Conservation (phyloP, 192 early-diverging fungal species). For the Lobosporangium transversale region DNA sequence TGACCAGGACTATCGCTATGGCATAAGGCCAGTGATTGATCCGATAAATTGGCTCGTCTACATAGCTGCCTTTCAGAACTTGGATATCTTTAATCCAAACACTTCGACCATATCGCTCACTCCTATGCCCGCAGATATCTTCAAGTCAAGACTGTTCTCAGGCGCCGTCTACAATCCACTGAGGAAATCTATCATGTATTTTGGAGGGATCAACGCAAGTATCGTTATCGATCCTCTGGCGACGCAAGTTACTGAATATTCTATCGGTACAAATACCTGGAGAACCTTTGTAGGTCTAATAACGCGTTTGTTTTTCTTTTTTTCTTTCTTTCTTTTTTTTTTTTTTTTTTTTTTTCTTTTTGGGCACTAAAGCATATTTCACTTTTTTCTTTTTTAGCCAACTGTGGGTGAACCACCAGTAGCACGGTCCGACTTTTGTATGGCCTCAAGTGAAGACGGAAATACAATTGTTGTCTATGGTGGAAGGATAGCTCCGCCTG, state of each 20-base stretch:
- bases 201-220: slow-evolving; percentile 15
- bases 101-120: not conserved
- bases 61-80: slow-evolving; percentile 2
- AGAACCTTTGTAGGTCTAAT: slow-evolving; percentile 30
- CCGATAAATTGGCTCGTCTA: slow-evolving; percentile 13
- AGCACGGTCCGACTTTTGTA: slow-evolving; percentile 36
- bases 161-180: slow-evolving; percentile 12
- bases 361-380: too few species aligned
- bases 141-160: slow-evolving; percentile 14
- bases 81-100: slow-evolving; percentile 17
- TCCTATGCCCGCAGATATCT: slow-evolving; percentile 4
- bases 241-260: slow-evolving; percentile 26
- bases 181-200: slow-evolving; percentile 30
- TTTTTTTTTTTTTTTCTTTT: slow-evolving; percentile 8
- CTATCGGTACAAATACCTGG: slow-evolving; percentile 7
- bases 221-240: slow-evolving; percentile 15
- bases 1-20: slow-evolving; percentile 13
- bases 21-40: slow-evolving; percentile 18
- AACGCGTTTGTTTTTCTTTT: not conserved
- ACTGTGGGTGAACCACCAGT: slow-evolving; percentile 13
- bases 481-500: slow-evolving; percentile 15
- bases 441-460: slow-evolving; percentile 29
- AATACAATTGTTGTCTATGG: slow-evolving; percentile 32
- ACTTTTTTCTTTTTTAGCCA: slow-evolving; percentile 8
- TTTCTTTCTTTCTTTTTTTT: not conserved